phyloP scores from a whole-genome alignment of 2,329 filamentous ascomycete species.

The Rhynchosporium agropyri region DNA sequence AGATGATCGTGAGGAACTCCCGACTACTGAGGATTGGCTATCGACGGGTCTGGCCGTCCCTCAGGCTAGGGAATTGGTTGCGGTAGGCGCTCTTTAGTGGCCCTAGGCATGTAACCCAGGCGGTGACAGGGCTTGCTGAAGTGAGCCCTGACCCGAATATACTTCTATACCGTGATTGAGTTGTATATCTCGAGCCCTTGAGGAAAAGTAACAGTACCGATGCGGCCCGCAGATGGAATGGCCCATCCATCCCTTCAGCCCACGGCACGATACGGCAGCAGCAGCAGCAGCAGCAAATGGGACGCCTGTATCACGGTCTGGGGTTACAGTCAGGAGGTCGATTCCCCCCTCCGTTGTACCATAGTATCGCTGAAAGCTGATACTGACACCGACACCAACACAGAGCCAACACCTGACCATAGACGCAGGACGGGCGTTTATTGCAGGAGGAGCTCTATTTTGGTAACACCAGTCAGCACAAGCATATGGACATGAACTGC shows the following conservation, averaged over 20 bases:
- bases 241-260: background rate
- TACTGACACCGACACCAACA: constrained; percentile 16
- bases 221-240: constrained; percentile 30
- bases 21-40: background rate
- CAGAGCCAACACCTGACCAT: constrained; percentile 24
- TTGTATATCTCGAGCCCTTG: background rate
- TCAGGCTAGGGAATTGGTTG: constrained; percentile 4
- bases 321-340: constrained; percentile 25
- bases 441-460: constrained; percentile 10
- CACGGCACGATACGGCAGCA: background rate
- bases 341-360: constrained; percentile 19
- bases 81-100: background rate
- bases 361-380: constrained; percentile 38
- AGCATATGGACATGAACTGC: background rate
- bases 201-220: constrained; percentile 22
- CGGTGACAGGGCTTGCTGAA: background rate
- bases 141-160: constrained; percentile 6
- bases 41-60: constrained; percentile 9
- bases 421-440: constrained; percentile 29
- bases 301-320: background rate
- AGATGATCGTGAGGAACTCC: background rate
- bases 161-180: too few species aligned
- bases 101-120: background rate
- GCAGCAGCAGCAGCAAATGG: constrained; percentile 23
- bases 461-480: background rate